These are phyloP conservation scores for Hymenoscyphus fraxineus DNA, from an alignment of 2,329 filamentous ascomycete genomes.

Conservation along the genomic window DNA sequence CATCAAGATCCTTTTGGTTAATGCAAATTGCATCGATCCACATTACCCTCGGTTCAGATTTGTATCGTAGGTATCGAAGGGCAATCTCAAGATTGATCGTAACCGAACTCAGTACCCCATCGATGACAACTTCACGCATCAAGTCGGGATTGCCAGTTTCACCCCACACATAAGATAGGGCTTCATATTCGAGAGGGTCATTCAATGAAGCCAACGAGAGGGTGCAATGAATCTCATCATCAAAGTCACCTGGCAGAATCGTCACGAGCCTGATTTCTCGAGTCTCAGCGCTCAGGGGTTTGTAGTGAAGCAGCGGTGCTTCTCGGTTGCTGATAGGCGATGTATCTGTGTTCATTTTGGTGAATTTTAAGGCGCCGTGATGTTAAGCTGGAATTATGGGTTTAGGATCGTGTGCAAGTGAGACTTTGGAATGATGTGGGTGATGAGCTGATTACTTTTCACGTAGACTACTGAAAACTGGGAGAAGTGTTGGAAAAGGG, in stretches of 20 bases:
- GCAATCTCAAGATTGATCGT: background rate
- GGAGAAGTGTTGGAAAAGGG: background rate
- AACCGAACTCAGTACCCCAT: background rate
- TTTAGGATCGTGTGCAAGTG: background rate
- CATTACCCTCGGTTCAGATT: background rate
- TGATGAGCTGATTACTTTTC: too few relatives aligned
- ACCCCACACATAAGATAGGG: slow-evolving; percentile 2
- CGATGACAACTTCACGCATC: background rate
- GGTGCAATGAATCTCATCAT: background rate
- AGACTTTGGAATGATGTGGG: too few relatives aligned
- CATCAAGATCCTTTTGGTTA: slow-evolving; percentile 8
- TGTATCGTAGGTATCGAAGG: background rate
- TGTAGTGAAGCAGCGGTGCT: background rate
- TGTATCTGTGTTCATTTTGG: background rate
- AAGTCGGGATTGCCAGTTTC: background rate
- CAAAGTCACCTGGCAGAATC: background rate
- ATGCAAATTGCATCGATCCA: slow-evolving; percentile 7
- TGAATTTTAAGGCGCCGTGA: background rate
- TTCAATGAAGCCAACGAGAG: background rate
- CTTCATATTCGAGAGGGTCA: background rate
- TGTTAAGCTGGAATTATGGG: background rate
- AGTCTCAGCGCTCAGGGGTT: background rate
- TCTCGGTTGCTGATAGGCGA: background rate
- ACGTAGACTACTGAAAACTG: background rate
- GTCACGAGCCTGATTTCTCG: background rate